A percentile compares a stretch with the other conserved stretches of the same genome.
phyloP scores from a whole-genome alignment of 495 filamentous ascomycete species.

The Penicillium riverlandense region DNA sequence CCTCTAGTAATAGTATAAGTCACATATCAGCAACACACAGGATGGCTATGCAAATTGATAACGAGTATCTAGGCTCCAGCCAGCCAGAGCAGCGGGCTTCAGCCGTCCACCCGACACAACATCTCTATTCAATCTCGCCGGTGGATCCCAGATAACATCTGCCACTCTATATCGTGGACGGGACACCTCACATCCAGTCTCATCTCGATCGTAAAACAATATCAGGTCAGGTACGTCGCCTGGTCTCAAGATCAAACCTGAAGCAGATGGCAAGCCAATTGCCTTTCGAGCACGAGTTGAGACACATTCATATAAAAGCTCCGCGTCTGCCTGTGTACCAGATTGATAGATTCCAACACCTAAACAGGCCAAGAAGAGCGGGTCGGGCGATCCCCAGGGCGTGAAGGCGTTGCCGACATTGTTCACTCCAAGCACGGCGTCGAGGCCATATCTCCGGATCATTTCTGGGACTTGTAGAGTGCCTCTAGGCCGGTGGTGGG shows the following conservation, averaged over 20 bases:
- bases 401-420: slow-evolving; percentile 77
- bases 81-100: not conserved
- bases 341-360: slow-evolving; percentile 64
- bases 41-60: no score
- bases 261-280: slow-evolving; percentile 17
- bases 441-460: slow-evolving; percentile 52
- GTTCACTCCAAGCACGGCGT: slow-evolving; percentile 61
- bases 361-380: slow-evolving; percentile 53
- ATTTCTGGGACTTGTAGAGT: slow-evolving; percentile 58
- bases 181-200: slow-evolving; percentile 21
- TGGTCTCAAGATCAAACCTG: slow-evolving; percentile 2
- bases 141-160: slow-evolving; percentile 34
- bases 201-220: slow-evolving; percentile 22
- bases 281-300: slow-evolving; percentile 47
- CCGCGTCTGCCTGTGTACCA: slow-evolving; percentile 51
- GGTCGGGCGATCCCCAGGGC: slow-evolving; percentile 66
- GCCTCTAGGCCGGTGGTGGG: slow-evolving; percentile 38
- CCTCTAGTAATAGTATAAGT: no score
- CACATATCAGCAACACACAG: no score
- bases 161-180: slow-evolving; percentile 24
- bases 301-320: slow-evolving; percentile 56
- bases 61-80: no score
- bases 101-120: slow-evolving; percentile 17
- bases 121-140: slow-evolving; percentile 15
- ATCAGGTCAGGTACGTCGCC: slow-evolving; percentile 18